These are phyloP conservation scores for Aspergillus phoenicis DNA, from an alignment of 2,329 filamentous ascomycete species.

Conservation along the genomic window DNA sequence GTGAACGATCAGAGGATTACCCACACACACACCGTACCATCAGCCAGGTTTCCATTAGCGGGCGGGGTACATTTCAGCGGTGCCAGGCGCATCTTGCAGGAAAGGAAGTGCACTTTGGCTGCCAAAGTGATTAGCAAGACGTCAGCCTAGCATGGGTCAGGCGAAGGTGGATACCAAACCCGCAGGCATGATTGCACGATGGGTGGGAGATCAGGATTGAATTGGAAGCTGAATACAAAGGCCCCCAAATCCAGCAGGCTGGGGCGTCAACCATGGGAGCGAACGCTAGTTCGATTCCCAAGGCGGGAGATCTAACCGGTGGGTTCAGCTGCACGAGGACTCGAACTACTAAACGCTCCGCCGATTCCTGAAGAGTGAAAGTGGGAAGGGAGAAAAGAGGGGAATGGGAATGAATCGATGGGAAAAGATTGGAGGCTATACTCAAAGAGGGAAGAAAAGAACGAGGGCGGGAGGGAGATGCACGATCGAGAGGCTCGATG, in stretches of 20 bases:
- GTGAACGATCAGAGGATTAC: background rate
- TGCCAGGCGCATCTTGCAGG: conserved; percentile 4
- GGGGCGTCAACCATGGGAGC: background rate
- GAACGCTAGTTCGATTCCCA: conserved; percentile 14
- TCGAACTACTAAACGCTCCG: background rate
- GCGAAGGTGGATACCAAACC: background rate
- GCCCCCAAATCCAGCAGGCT: background rate
- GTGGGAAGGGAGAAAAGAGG: background rate
- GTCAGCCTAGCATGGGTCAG: conserved; percentile 18
- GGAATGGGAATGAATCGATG: no score
- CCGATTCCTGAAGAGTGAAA: conserved; percentile 8
- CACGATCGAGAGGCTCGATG: background rate
- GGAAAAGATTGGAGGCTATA: background rate
- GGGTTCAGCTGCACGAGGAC: conserved; percentile 18
- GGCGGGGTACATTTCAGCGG: conserved; percentile 16
- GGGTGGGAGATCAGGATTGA: background rate
- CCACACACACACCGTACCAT: conserved; percentile 6
- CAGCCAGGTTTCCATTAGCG: conserved; percentile 13
- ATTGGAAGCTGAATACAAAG: background rate
- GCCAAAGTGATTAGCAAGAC: conserved; percentile 12
- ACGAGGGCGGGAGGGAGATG: no score
- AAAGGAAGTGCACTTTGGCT: no score
- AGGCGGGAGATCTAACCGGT: conserved; percentile 10
- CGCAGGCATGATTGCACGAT: background rate
- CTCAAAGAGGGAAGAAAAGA: no score